Percentiles rank a stretch among this genome's conserved stretches.
These are phyloP conservation scores for Colletotrichum tropicale DNA, from an alignment of 2,329 filamentous ascomycete species.

Conservation along the genomic window DNA sequence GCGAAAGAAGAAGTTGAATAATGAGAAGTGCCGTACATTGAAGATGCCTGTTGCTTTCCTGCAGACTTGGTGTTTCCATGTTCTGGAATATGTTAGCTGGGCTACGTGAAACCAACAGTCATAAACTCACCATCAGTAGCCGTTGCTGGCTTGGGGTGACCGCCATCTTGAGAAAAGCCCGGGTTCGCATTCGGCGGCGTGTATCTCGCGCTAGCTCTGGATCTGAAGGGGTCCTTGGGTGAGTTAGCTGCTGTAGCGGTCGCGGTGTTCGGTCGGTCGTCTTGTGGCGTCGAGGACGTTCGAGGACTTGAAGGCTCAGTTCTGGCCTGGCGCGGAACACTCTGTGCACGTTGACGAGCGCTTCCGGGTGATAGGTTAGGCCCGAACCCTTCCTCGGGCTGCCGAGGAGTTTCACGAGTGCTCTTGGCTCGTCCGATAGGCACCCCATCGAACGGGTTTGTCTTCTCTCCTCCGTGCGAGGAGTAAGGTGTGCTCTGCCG, in stretches of 20 bases:
- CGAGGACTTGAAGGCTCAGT: slow-evolving; percentile 14
- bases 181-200: slow-evolving; percentile 14
- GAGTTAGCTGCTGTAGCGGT: slow-evolving; percentile 7
- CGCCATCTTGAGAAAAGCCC: background rate
- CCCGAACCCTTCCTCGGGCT: slow-evolving; percentile 23
- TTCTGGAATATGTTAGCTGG: background rate
- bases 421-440: slow-evolving; percentile 51
- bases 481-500: slow-evolving; percentile 64
- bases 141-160: background rate
- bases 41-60: slow-evolving; percentile 36
- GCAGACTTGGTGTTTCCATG: background rate
- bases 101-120: background rate
- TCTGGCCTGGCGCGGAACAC: slow-evolving; percentile 25
- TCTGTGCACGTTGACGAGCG: slow-evolving; percentile 34
- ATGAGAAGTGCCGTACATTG: slow-evolving; percentile 50
- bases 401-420: slow-evolving; percentile 41
- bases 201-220: slow-evolving; percentile 20
- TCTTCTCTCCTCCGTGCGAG: slow-evolving; percentile 61
- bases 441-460: slow-evolving; percentile 58
- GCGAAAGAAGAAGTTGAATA: background rate
- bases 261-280: slow-evolving; percentile 9
- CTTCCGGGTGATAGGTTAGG: slow-evolving; percentile 22
- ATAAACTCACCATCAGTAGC: background rate
- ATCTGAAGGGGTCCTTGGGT: slow-evolving; percentile 18
- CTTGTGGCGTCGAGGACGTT: slow-evolving; percentile 9